A percentile compares a stretch with the other conserved stretches of the same genome.
Evolutionary conservation across 768 basidiomycete species (phyloP).

Genomic region (Naganishia vaughanmartiniae): DNA sequence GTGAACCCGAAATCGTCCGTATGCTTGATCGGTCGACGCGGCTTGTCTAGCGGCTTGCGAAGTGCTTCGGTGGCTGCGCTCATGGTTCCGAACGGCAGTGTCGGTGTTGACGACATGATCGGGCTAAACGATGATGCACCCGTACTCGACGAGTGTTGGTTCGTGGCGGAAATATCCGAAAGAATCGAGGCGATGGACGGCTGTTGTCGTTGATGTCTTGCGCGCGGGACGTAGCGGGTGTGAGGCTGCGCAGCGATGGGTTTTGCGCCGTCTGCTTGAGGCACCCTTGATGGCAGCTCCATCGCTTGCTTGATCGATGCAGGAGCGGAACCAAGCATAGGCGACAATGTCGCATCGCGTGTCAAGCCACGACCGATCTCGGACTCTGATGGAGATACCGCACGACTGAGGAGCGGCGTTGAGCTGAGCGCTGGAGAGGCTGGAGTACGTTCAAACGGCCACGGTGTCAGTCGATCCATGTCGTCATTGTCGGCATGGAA

Average conservation of each 20-base stretch:
- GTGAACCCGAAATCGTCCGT: conserved; percentile 78
- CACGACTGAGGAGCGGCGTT: not conserved
- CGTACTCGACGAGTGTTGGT: conserved; percentile 23
- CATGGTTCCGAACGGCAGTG: conserved; percentile 2
- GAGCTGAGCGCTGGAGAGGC: not conserved
- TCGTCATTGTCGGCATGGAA: conserved; percentile 28
- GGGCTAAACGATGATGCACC: conserved; percentile 34
- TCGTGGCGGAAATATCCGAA: conserved; percentile 55
- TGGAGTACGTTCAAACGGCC: conserved; percentile 7
- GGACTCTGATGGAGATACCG: conserved; percentile 6
- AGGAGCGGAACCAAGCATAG: conserved; percentile 16
- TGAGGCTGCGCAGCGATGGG: not conserved
- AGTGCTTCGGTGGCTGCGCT: conserved; percentile 29
- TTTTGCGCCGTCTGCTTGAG: conserved; percentile 1
- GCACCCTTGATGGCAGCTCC: conserved; percentile 8
- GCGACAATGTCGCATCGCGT: conserved; percentile 11
- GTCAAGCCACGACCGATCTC: not conserved
- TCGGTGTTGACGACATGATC: conserved; percentile 7
- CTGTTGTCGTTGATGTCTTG: conserved; percentile 52
- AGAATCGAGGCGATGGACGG: conserved; percentile 73
- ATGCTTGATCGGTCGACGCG: conserved; percentile 42
- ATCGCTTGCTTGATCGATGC: conserved; percentile 27
- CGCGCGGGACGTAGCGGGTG: not conserved
- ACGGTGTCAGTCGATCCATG: conserved; percentile 22
- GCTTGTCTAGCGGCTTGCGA: conserved; percentile 45